Percentiles rank a stretch among this genome's conserved stretches.
These are phyloP conservation scores for Lentinula guzmanii DNA, from an alignment of 768 basidiomycete species.

Conservation along the genomic window DNA sequence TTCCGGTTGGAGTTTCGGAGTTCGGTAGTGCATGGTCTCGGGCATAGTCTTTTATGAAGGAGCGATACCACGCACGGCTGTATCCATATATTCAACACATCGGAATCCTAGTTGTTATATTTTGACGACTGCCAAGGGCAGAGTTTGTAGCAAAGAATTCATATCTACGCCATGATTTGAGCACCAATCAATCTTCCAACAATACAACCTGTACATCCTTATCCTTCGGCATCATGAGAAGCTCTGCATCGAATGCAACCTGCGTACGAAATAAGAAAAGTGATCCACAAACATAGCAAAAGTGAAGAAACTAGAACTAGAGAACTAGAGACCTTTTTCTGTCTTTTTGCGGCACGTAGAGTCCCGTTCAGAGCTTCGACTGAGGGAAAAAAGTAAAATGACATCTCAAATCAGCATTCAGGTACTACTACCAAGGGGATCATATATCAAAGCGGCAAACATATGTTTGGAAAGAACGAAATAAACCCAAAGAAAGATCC, in stretches of 20 bases:
- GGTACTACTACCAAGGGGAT: neutral
- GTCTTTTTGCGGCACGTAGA: conserved; percentile 36
- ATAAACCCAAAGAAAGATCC: conserved; percentile 7
- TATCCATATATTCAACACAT: neutral
- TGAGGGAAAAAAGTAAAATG: conserved; percentile 8
- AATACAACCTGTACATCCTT: conserved; percentile 39
- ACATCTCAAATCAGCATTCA: neutral
- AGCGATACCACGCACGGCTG: no score
- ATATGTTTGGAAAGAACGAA: no score
- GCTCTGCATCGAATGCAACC: conserved; percentile 39
- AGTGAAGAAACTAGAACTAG: no score
- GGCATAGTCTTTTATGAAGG: conserved; percentile 30
- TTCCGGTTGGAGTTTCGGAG: conserved; percentile 67
- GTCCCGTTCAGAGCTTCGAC: conserved; percentile 48
- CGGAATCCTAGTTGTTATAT: no score
- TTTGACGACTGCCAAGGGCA: no score
- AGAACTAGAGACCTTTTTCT: conserved; percentile 28
- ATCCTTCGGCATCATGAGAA: conserved; percentile 46
- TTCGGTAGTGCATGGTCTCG: conserved; percentile 63
- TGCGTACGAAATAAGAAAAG: conserved; percentile 8
- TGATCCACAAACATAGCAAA: no score
- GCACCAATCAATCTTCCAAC: conserved; percentile 18
- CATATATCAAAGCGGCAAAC: neutral
- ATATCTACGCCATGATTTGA: neutral
- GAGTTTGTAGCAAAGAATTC: no score